Evolutionary conservation across 225 moss, liverwort and hornwort genomes (phyloP), one percentile per base, ranked within the genome.

Genomic region (Physcomitrium patens): DNA sequence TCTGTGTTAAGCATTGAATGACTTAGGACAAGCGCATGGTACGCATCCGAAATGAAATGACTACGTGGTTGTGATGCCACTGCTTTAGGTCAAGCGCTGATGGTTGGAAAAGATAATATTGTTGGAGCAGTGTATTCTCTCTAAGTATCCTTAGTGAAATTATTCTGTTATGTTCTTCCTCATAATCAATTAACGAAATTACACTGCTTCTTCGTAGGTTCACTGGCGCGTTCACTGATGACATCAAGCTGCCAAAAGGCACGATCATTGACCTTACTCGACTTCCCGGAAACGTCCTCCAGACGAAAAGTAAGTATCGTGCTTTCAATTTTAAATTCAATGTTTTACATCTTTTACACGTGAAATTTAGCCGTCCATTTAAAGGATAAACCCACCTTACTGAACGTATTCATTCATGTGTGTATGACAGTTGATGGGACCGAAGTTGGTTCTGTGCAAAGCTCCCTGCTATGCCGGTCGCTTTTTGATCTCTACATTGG

Each of bases 401-500:
- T 55, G 7, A 18, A 54, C 18, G 16, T 60, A 70, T 74, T 46
- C 27, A 18, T 68, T 67, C 41, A 52, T 9, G 22, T 76, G 6
- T 59, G 60, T 49, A 0, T 52, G 14, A 68, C 62, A 93, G 91
- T 97, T 73, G 87, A 86, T 62, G 94, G 93, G 22, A 65, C 77
- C 68, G 82, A 89, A 77, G 85, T 99, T 69, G 97, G 94, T 44
- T 86, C 81, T 74, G 78, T 99, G n/a, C 81, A 93, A 76, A 94
- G 97, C 60, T 65, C 85, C 27, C 81, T 99, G 73, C 67, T 99
- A 43, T 94, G 94, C 82, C 90, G 82, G 60, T 93, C 94, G 50
- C 81, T 91, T 3, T 95, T 95, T 47, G 93, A 94, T 82, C 90
- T 99, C 46, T 99, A 99, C 81, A 86, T 99, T 55, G 97, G 97